Percentiles rank a stretch among this genome's conserved stretches.
Conservation (phyloP, 441 rosid species). For the Geranium incanum region DNA sequence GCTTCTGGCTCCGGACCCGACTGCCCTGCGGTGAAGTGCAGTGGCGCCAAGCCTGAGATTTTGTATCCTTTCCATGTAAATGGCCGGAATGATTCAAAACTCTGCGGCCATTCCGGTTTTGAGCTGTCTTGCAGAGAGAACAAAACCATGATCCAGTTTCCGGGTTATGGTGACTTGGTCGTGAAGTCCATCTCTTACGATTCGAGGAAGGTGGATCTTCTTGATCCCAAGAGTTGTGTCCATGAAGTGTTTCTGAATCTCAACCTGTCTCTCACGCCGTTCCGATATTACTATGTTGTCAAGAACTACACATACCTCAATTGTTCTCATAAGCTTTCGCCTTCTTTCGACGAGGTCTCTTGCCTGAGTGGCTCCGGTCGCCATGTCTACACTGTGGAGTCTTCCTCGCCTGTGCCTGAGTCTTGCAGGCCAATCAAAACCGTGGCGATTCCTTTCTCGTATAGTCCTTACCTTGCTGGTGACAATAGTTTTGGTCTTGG, state of each 20-base stretch:
- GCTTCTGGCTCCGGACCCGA: slow-evolving; percentile 11
- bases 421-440: slow-evolving; percentile 39
- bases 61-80: slow-evolving; percentile 35
- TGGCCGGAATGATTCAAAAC: slow-evolving; percentile 19
- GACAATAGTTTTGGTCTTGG: slow-evolving; percentile 52
- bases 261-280: slow-evolving; percentile 44
- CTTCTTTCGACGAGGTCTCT: slow-evolving; percentile 30
- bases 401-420: slow-evolving; percentile 22
- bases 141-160: slow-evolving; percentile 41
- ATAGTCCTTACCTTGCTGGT: slow-evolving; percentile 39
- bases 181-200: slow-evolving; percentile 43
- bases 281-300: slow-evolving; percentile 36
- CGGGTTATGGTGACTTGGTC: slow-evolving; percentile 33
- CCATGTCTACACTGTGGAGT: slow-evolving; percentile 40
- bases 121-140: slow-evolving; percentile 36
- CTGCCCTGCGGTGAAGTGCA: slow-evolving; percentile 25
- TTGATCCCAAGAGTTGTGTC: slow-evolving; percentile 45
- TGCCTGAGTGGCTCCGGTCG: slow-evolving; percentile 40
- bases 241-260: slow-evolving; percentile 57
- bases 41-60: slow-evolving; percentile 25
- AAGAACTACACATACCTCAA: slow-evolving; percentile 48
- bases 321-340: slow-evolving; percentile 36
- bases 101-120: slow-evolving; percentile 31
- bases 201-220: slow-evolving; percentile 29
- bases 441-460: slow-evolving; percentile 45